Evolutionary conservation across 2,329 filamentous ascomycete species (phyloP), one percentile per base, ranked within the genome.

Genomic region (Microcyclospora pomicola): DNA sequence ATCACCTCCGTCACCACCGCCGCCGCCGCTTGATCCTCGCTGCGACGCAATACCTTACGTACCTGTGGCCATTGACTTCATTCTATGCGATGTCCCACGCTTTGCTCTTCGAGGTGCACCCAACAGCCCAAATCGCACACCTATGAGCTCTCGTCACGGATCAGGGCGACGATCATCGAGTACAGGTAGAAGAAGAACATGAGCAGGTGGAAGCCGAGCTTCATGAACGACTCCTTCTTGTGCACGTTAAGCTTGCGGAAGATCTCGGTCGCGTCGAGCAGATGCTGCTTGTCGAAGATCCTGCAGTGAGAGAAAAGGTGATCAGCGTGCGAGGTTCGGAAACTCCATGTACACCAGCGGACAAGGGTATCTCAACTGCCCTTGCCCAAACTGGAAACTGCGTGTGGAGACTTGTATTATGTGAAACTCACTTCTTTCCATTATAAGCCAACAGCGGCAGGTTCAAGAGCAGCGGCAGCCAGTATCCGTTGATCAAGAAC

Each of bases 181-280:
- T 60, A 61, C 40, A 98, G 81, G 69, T 98, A 98, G 76, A 96
- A 98, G 78, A 98, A 98, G 76, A 98, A 98, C 86, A 98, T 95
- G 67, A 98, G 64, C 43, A 98, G 72, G 65, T 98, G 91, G 73
- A 98, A 98, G 40, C 88, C 91, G 32, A 98, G 83, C 71, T 98
- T 98, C 69, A 91, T 80, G 64, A 98, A 98, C 0, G 91, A 96
- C 76, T 98, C 91, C 87, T 94, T 96, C 73, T 98, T 98, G 65
- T 98, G 91, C 36, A 95, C 82, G 54, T 98, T 98, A 45, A 98
- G 71, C 70, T 98, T 98, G 63, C 91, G 78, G 77, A 98, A 98
- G 58, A 98, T 98, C 68, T 98, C 91, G 40, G 91, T 98, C 39
- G 91, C 91, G 63, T 98, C 91, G 46, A 98, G 71, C 35, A 98